Evolutionary conservation across 2,329 filamentous ascomycete species (phyloP).

Genomic region (Cordyceps cicadae): DNA sequence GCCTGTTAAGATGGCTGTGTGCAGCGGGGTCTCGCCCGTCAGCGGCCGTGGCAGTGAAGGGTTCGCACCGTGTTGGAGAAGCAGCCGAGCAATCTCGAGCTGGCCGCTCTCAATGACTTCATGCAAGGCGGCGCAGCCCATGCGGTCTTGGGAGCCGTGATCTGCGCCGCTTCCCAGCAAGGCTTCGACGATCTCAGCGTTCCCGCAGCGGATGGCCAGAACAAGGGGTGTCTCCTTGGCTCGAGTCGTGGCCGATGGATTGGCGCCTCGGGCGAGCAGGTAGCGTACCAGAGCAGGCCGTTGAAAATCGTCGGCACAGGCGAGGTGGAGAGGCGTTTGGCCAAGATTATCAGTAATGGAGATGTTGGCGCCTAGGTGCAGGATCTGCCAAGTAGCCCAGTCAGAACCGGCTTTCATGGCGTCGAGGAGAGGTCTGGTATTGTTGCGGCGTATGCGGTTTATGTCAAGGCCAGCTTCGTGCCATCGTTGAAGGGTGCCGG

Average conservation of each 20-base stretch:
- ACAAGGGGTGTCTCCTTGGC: conserved; percentile 2
- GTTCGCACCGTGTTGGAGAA: conserved; percentile 4
- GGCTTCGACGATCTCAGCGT: conserved; percentile 6
- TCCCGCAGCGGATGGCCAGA: conserved; percentile 2
- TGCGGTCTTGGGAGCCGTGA: background rate
- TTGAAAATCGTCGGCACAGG: conserved; percentile 6
- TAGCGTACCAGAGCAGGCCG: conserved; percentile 3
- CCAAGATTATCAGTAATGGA: background rate
- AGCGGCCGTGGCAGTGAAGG: conserved; percentile 3
- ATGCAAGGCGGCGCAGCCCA: conserved; percentile 7
- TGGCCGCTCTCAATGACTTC: conserved; percentile 1
- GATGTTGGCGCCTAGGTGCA: conserved; percentile 6
- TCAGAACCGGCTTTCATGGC: conserved; percentile 8
- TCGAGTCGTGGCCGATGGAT: background rate
- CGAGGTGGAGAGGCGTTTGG: conserved; percentile 6
- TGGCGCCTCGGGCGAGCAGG: conserved; percentile 4
- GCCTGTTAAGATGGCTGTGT: background rate
- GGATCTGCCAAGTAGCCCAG: conserved; percentile 9
- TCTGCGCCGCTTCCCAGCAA: conserved; percentile 4
- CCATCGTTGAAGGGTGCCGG: conserved; percentile 6
- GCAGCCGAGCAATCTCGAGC: background rate
- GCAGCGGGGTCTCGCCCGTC: conserved; percentile 8
- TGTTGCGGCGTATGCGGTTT: conserved; percentile 6
- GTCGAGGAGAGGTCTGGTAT: conserved; percentile 3
- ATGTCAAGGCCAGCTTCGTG: conserved; percentile 7